Conservation (phyloP, 768 basidiomycete genomes). For the Paxillus rubicundulus region DNA sequence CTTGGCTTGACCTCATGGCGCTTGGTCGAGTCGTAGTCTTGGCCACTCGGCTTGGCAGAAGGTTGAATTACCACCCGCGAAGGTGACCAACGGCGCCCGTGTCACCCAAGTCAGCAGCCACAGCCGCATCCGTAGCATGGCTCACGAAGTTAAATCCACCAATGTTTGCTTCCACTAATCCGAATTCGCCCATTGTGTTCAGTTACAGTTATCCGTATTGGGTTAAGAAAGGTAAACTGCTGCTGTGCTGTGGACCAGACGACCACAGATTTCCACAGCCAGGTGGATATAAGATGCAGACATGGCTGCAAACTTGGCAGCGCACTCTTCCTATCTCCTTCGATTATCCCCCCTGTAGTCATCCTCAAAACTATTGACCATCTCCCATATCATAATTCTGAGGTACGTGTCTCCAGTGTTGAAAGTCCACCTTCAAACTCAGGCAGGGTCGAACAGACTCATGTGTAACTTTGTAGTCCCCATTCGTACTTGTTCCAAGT, state of each 20-base stretch:
- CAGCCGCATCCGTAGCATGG: too few species aligned
- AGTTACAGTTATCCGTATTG: constrained; percentile 6
- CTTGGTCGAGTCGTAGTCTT: too few species aligned
- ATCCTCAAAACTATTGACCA: background rate
- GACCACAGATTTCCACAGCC: background rate
- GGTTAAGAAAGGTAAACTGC: constrained; percentile 11
- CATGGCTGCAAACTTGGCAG: background rate
- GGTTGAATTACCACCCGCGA: too few species aligned
- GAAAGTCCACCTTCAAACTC: background rate
- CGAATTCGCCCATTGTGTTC: background rate
- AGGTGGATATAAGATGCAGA: background rate
- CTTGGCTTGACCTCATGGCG: too few species aligned
- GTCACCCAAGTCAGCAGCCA: too few species aligned
- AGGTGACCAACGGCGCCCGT: too few species aligned
- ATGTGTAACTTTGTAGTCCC: constrained; percentile 33
- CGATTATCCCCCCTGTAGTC: background rate
- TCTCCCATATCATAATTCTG: background rate
- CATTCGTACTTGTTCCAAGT: constrained; percentile 32
- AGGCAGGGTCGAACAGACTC: constrained; percentile 3
- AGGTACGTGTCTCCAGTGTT: background rate
- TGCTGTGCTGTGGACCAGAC: background rate
- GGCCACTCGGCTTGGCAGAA: too few species aligned
- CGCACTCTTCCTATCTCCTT: background rate
- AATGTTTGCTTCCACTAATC: too few species aligned
- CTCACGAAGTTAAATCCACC: too few species aligned